A percentile compares a stretch with the other conserved stretches of the same genome.
phyloP scores from a whole-genome alignment of 306 rosid genomes.

The Casuarina cunninghamiana region DNA sequence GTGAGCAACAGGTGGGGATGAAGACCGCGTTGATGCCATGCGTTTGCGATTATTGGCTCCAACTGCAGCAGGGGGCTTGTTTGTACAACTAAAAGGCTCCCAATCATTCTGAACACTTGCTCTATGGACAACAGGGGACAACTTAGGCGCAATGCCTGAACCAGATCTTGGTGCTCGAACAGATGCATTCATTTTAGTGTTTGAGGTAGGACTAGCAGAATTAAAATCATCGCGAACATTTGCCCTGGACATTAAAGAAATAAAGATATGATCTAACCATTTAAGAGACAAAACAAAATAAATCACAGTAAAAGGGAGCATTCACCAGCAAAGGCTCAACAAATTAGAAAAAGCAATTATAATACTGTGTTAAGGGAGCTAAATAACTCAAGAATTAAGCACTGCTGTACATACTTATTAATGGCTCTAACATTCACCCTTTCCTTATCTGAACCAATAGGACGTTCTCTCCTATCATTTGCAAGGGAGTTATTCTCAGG shows the following conservation, averaged over 20 bases:
- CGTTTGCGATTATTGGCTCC: constrained; percentile 87
- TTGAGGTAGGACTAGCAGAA: constrained; percentile 79
- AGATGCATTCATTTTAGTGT: constrained; percentile 66
- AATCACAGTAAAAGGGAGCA: constrained; percentile 19
- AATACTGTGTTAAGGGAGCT: not conserved
- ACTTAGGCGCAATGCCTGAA: constrained; percentile 75
- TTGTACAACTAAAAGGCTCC: constrained; percentile 73
- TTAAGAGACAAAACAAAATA: constrained; percentile 11
- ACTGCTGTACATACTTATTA: constrained; percentile 64
- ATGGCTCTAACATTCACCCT: constrained; percentile 73
- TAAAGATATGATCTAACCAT: constrained; percentile 23
- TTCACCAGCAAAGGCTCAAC: constrained; percentile 6
- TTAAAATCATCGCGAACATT: constrained; percentile 79
- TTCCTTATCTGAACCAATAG: constrained; percentile 79
- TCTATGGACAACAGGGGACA: constrained; percentile 83
- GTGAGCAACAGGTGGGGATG: constrained; percentile 87
- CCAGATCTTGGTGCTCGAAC: constrained; percentile 92
- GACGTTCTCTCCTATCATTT: constrained; percentile 79
- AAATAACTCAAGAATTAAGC: not conserved
- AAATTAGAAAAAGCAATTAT: constrained; percentile 2
- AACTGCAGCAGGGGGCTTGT: constrained; percentile 78
- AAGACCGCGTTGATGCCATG: constrained; percentile 64
- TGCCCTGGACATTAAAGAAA: constrained; percentile 50
- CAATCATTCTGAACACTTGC: constrained; percentile 78
- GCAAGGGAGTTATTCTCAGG: constrained; percentile 65